These are phyloP conservation scores for Lepidium didymum DNA, from an alignment of 345 rosid genomes.

Conservation along the genomic window DNA sequence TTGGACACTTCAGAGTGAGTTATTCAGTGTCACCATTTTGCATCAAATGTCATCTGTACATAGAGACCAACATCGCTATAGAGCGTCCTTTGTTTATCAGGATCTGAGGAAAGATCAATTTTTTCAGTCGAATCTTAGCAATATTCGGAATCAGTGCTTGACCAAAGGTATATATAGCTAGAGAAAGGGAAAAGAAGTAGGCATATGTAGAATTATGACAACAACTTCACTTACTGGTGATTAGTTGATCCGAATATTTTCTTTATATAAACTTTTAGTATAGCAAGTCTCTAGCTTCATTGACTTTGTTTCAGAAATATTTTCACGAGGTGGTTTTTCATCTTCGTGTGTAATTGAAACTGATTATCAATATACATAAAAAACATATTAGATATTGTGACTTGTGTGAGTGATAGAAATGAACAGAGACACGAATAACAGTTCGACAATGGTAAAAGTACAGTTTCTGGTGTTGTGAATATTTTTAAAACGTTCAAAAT, in stretches of 20 bases:
- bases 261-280: background rate
- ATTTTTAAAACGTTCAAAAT: background rate
- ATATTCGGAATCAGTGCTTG: background rate
- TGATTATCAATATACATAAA: background rate
- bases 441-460: background rate
- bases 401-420: background rate
- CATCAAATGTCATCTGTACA: slow-evolving; percentile 23
- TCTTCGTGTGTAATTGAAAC: background rate
- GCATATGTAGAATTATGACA: background rate
- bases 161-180: slow-evolving; percentile 9
- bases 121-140: slow-evolving; percentile 9
- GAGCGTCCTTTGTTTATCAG: slow-evolving; percentile 5
- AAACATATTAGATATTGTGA: background rate
- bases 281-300: too few species aligned
- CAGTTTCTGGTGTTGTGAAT: background rate
- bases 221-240: background rate
- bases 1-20: slow-evolving; percentile 3
- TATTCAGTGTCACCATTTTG: slow-evolving; percentile 5
- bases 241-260: background rate
- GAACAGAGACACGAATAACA: background rate
- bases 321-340: background rate
- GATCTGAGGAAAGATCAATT: background rate
- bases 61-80: slow-evolving; percentile 10
- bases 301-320: background rate
- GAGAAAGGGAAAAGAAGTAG: background rate